phyloP scores from a whole-genome alignment of 1,139 yeast species.

The Sugiyamaella paludigena region DNA sequence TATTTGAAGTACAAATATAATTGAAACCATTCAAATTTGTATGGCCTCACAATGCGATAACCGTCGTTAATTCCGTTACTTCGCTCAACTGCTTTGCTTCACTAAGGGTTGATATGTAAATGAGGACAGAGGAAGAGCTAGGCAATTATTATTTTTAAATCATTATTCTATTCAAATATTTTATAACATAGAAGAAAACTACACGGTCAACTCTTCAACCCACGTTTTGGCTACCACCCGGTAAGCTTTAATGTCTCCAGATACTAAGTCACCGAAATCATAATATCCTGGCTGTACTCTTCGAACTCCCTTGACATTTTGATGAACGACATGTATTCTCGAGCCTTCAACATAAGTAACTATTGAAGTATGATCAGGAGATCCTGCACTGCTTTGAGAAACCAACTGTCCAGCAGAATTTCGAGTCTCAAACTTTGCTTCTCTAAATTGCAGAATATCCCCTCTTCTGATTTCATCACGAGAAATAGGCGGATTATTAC shows the following conservation, averaged over 20 bases:
- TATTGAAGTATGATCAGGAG: slow-evolving; percentile 68
- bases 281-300: slow-evolving; percentile 49
- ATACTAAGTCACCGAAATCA: slow-evolving; percentile 44
- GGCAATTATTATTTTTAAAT: no score
- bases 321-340: slow-evolving; percentile 52
- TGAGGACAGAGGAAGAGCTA: no score
- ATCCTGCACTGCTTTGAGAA: slow-evolving; percentile 41
- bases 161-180: no score
- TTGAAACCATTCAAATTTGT: no score
- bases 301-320: slow-evolving; percentile 54
- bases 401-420: slow-evolving; percentile 21
- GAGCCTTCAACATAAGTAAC: slow-evolving; percentile 41
- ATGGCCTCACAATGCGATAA: no score
- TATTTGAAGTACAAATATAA: no score
- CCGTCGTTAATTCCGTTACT: no score
- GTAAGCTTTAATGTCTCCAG: slow-evolving; percentile 52
- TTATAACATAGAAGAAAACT: background rate
- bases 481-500: slow-evolving; percentile 26
- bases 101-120: no score
- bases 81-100: no score
- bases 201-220: slow-evolving; percentile 40
- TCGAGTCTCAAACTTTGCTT: slow-evolving; percentile 44
- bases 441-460: slow-evolving; percentile 47
- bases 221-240: slow-evolving; percentile 57
- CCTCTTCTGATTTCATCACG: slow-evolving; percentile 44